phyloP scores from a whole-genome alignment of 2,329 filamentous ascomycete genomes.

The Neonectria punicea region DNA sequence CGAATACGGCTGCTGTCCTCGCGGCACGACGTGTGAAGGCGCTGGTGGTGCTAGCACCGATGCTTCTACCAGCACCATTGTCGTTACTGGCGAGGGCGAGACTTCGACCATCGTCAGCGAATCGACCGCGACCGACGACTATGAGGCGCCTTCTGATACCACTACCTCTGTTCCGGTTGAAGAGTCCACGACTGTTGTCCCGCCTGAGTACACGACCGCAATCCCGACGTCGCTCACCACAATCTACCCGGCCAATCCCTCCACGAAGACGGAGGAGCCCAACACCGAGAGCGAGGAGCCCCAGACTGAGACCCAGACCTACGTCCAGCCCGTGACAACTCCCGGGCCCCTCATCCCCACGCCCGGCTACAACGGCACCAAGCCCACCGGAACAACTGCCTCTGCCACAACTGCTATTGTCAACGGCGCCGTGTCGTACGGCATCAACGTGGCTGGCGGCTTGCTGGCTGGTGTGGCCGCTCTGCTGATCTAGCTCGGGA shows the following conservation, averaged over 20 bases:
- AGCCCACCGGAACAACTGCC: conserved; percentile 12
- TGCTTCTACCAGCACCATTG: conserved; percentile 26
- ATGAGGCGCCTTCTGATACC: conserved; percentile 10
- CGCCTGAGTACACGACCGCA: neutral
- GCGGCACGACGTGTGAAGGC: conserved; percentile 42
- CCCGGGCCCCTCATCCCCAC: neutral
- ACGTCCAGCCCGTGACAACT: conserved; percentile 3
- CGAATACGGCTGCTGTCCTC: conserved; percentile 45
- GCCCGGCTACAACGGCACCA: conserved; percentile 18
- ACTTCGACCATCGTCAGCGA: conserved; percentile 24
- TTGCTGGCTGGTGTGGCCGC: conserved; percentile 37
- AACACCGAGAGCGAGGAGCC: neutral
- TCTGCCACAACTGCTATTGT: conserved; percentile 19
- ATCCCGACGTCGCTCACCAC: neutral
- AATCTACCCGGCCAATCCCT: neutral
- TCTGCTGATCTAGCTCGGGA: conserved; percentile 30
- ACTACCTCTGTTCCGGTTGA: neutral
- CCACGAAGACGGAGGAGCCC: neutral
- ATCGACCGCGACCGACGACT: conserved; percentile 1
- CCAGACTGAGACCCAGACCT: conserved; percentile 9
- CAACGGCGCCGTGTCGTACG: conserved; percentile 32
- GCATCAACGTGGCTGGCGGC: conserved; percentile 31
- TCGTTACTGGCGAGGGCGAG: conserved; percentile 13
- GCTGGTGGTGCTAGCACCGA: conserved; percentile 38
- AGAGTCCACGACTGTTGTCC: neutral